These are phyloP conservation scores for Elsinoe batatas DNA, from an alignment of 2,329 filamentous ascomycete species.

Conservation along the genomic window DNA sequence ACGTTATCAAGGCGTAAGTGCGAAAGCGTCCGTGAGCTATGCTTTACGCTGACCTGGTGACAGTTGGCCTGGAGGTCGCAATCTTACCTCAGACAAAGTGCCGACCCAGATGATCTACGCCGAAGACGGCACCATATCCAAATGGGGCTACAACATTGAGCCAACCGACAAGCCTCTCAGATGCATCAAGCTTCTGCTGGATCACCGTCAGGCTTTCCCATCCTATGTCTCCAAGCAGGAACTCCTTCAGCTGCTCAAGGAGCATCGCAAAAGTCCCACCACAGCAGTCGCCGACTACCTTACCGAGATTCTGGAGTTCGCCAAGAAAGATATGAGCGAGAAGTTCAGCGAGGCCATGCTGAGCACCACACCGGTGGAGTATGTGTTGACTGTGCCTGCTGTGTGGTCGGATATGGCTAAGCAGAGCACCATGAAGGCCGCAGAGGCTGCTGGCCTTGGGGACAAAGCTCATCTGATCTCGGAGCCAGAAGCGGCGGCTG, in stretches of 20 bases:
- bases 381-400: background rate
- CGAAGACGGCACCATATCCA: slow-evolving; percentile 29
- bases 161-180: slow-evolving; percentile 66
- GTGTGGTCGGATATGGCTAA: slow-evolving; percentile 72
- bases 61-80: too few species aligned
- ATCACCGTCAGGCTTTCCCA: slow-evolving; percentile 68
- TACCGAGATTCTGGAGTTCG: background rate
- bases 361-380: background rate
- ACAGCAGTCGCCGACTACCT: slow-evolving; percentile 53
- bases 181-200: slow-evolving; percentile 77
- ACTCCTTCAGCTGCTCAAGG: slow-evolving; percentile 56
- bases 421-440: slow-evolving; percentile 67
- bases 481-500: slow-evolving; percentile 42
- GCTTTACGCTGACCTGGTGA: too few species aligned
- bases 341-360: background rate
- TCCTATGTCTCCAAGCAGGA: too few species aligned
- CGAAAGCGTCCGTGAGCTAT: too few species aligned
- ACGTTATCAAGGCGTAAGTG: too few species aligned
- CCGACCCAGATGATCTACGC: slow-evolving; percentile 50
- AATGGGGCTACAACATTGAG: slow-evolving; percentile 78
- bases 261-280: slow-evolving; percentile 64
- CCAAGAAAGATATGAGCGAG: background rate
- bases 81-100: too few species aligned
- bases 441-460: slow-evolving; percentile 70
- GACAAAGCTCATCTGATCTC: slow-evolving; percentile 66